Evolutionary conservation across 305 asterid species (phyloP), one percentile per base, ranked within the genome.

Genomic region (Solanum hybrid): DNA sequence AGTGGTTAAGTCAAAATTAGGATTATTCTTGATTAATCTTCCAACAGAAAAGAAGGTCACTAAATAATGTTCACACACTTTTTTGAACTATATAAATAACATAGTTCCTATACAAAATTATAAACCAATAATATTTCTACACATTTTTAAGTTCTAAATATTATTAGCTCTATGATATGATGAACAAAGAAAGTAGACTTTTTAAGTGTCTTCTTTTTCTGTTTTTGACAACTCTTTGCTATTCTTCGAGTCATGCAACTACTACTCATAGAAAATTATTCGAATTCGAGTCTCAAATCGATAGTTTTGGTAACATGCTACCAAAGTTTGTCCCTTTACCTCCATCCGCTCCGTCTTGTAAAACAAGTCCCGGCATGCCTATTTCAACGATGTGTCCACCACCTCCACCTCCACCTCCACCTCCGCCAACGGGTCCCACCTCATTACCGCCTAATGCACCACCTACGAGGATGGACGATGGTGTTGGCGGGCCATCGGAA

Each of bases 281-380:
- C 19, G 29, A 82, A 15, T 3, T 24, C 2, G n/a, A n/a, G 6
- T 36, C 85, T 22, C 22, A 12, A 27, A 69, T 26, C 26, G 60
- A 10, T 26, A 12, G 6, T 51, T 84, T 84, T 51, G 40, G 17
- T 45, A 5, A 90, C 11, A 37, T 64, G 88, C 32, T 31, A 36
- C 78, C 69, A 37, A 80, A 88, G 9, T n/a, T 22, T 66, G 81
- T 64, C 31, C 56, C 89, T 29, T 29, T 84, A 45, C 27, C 87
- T 31, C 75, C 87, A 31, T 84, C 87, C 7, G 87, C 29, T 84
- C 87, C 87, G 7, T 84, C 87, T 29, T 84, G 87, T 19, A 84
- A 31, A 84, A 51, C 42, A 29, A 84, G 75, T 84, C 27, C 40
- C 1, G 87, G 87, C 2, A 22, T 27, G 10, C 75, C 87, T 51